Base-by-base conservation (phyloP, 352 stramenopile species). In the Phytophthora nicotianae region DNA sequence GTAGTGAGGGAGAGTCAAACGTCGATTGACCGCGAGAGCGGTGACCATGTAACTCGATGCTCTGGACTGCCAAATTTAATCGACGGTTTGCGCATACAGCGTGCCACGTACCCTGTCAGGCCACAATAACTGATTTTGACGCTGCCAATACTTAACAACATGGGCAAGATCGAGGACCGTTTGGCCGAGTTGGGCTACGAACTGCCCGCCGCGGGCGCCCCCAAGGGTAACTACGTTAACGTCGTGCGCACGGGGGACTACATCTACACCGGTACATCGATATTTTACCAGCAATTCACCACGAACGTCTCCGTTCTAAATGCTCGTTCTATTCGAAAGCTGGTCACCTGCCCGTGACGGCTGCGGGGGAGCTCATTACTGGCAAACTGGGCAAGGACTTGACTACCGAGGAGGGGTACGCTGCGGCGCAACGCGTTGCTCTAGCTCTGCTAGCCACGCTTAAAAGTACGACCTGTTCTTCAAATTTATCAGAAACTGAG, bases 151-250 rank as follows among this genome's bases (percentile, higher is more conserved):
- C n/a, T n/a, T 62, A 50, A 46, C 47, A 58, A 60, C 3, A 72
- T 72, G 64, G 64, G 75, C 54, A 86, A 86, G 45, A 77, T 97
- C 47, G 77, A 93, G 64, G 76, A 61, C 41, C 64, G 58, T 61
- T 60, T 72, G 64, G 64, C 64, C 20, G 58, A 95, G 57, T 65
- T 97, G 20, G 89, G 89, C 55, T 83, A 95, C 59, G 69, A 70
- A 51, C 77, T 97, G 40, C 91, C 91, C 17, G 65, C 72, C 2
- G 81, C 91, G 29, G 83, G 84, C 27, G 68, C 73, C 35, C 88
- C 90, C 58, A 97, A 97, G 79, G 91, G 89, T 59, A 96, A 94
- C 70, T 97, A 97, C 75, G 83, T 89, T 54, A 90, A 78, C 29
- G 85, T 75, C 50, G 75, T 97, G 58, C 79, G 84, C 55, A 72